These are phyloP conservation scores for Chaetomium sp. DNA, from an alignment of 2,329 filamentous ascomycete species.

Conservation along the genomic window DNA sequence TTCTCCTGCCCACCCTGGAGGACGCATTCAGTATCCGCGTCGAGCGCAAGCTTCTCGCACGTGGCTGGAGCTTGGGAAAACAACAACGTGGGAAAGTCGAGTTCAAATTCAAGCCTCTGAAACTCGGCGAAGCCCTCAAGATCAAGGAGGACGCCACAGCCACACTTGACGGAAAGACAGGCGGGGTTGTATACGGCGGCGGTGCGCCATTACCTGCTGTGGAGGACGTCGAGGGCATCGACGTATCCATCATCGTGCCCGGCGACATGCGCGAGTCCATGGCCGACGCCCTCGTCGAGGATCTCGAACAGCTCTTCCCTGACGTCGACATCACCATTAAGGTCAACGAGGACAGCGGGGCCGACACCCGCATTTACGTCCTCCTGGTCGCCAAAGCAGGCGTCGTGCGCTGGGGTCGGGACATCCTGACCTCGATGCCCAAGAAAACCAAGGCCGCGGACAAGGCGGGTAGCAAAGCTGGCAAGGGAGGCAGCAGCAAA, in stretches of 20 bases:
- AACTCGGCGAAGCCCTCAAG: constrained; percentile 30
- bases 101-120: constrained; percentile 39
- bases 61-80: constrained; percentile 47
- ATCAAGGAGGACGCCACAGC: constrained; percentile 23
- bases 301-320: constrained; percentile 39
- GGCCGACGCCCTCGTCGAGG: constrained; percentile 33
- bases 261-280: constrained; percentile 36
- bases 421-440: constrained; percentile 33
- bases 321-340: constrained; percentile 39
- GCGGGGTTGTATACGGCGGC: constrained; percentile 22
- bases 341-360: constrained; percentile 44
- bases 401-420: constrained; percentile 23
- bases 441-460: constrained; percentile 30
- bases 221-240: constrained; percentile 37
- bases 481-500: constrained; percentile 20
- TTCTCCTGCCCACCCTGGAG: constrained; percentile 50
- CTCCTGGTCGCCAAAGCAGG: constrained; percentile 49
- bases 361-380: constrained; percentile 47
- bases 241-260: constrained; percentile 47
- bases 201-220: constrained; percentile 21
- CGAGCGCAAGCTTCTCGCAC: constrained; percentile 37
- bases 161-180: not conserved
- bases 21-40: constrained; percentile 42
- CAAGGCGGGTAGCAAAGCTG: constrained; percentile 20
- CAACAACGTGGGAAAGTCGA: constrained; percentile 36